Base-by-base conservation (phyloP, 2,329 filamentous ascomycete species). In the Bipolaris sorokiniana region DNA sequence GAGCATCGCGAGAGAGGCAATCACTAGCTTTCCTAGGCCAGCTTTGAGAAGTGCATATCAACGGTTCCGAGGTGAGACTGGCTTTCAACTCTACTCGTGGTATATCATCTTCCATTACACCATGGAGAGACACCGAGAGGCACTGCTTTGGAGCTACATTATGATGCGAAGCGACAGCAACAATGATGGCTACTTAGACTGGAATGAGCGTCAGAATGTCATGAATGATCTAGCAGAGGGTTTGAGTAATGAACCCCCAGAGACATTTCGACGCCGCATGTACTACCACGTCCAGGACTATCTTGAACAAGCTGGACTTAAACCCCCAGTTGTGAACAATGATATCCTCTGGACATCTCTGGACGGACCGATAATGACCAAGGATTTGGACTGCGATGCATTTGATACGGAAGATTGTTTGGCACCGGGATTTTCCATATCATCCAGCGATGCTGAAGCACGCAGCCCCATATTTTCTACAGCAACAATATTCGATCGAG, bases 81-180 rank as follows among this genome's bases (percentile, higher is more conserved):
- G 70, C 1, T 80, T 77, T 54, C 78, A 81, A 65, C 70, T 80
- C 1, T 80, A 79, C 55, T 77, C 77, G 1, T 80, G 79, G 78
- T 80, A 72, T 56, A 72, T 73, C 0, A 64, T 71, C 15, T 80
- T 80, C 60, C 79, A 81, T 61, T 80, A 80, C 62, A 77, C 73
- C 13, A 80, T 80, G 49, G 78, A 80, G 62, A 64, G 78, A 22
- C 78, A 79, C 52, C 68, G 78, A 1, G 78, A 80, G 58, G 78
- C 75, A 5, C 63, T 80, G 18, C 66, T 80, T 13, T 80, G 78
- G 77, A 78, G 76, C 34, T 79, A 78, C 51, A 68, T 80, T 49
- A 77, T 78, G 73, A 66, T 76, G 7, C 72, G 76, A 6, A 74
- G 70, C 13, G 78, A 80, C 56, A 45, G 53, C 7, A 66, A 80